Percentiles rank a stretch among this genome's conserved stretches.
phyloP scores from a whole-genome alignment of 768 basidiomycete species.

The Tylopilus intermedius region DNA sequence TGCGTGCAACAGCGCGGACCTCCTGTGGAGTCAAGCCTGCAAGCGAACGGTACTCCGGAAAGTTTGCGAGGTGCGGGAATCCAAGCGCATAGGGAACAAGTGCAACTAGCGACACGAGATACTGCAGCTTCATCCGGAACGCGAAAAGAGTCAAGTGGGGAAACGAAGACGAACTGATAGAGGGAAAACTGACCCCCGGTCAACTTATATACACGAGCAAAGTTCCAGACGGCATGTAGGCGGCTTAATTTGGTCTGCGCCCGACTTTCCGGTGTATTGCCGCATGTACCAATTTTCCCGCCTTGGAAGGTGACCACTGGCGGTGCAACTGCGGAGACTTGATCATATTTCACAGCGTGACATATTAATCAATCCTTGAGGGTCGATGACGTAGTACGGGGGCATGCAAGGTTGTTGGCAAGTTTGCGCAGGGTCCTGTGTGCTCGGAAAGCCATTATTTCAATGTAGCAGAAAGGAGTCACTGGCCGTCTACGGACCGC shows the following conservation, averaged over 20 bases:
- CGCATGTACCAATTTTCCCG: background rate
- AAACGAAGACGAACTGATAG: background rate
- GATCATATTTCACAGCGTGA: background rate
- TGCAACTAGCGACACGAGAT: background rate
- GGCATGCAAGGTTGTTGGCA: background rate
- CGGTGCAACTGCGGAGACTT: background rate
- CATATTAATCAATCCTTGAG: background rate
- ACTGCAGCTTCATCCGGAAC: slow-evolving; percentile 8
- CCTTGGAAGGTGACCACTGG: background rate
- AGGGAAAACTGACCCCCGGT: too few species aligned
- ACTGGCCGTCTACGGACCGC: background rate
- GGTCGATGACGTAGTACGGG: background rate
- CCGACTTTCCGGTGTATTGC: background rate
- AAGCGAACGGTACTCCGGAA: slow-evolving; percentile 21
- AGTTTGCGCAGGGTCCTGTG: background rate
- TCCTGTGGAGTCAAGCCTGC: slow-evolving; percentile 16
- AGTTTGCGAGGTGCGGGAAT: slow-evolving; percentile 13
- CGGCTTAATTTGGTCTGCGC: background rate
- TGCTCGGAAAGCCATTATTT: background rate
- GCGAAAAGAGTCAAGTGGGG: background rate
- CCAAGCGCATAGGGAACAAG: slow-evolving; percentile 10
- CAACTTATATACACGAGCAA: slow-evolving; percentile 3
- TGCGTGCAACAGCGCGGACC: slow-evolving; percentile 9
- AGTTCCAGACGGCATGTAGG: background rate
- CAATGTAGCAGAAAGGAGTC: background rate